These are phyloP conservation scores for Sporothrix inflata DNA, from an alignment of 2,329 filamentous ascomycete genomes.

Conservation along the genomic window DNA sequence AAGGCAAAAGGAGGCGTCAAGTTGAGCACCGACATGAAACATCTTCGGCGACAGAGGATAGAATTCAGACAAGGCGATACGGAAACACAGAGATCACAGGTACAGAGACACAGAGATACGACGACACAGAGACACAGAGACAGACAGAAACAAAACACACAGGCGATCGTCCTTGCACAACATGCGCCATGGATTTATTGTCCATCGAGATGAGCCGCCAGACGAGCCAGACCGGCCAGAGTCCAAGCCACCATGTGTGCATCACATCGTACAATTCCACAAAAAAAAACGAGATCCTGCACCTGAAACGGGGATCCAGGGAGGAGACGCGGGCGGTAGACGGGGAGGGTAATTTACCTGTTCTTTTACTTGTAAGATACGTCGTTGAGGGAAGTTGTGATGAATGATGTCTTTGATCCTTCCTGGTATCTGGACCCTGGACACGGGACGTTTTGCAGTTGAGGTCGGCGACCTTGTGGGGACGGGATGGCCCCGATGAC, in stretches of 20 bases:
- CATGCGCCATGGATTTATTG: not conserved
- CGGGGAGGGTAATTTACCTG: not conserved
- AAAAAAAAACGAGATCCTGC: constrained; percentile 18
- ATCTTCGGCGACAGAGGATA: not conserved
- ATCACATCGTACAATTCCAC: constrained; percentile 12
- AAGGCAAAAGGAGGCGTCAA: not conserved
- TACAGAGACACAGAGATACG: not conserved
- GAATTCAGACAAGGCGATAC: not conserved
- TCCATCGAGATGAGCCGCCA: not conserved
- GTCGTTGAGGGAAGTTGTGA: not conserved
- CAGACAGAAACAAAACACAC: constrained; percentile 12
- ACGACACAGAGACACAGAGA: not conserved
- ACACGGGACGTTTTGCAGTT: not conserved
- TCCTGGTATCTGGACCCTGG: not conserved
- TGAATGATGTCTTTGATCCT: not conserved
- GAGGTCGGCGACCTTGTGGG: constrained; percentile 23
- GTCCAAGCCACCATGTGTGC: constrained; percentile 5
- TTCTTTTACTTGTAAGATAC: too few species aligned
- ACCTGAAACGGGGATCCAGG: constrained; percentile 1
- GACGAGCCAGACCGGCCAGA: too few species aligned
- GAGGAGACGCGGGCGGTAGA: not conserved
- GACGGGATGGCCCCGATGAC: not conserved
- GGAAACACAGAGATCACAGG: not conserved
- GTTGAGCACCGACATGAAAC: not conserved
- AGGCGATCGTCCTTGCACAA: constrained; percentile 4